phyloP scores from a whole-genome alignment of 805 yeast species.

The Teunomyces gatunensis region DNA sequence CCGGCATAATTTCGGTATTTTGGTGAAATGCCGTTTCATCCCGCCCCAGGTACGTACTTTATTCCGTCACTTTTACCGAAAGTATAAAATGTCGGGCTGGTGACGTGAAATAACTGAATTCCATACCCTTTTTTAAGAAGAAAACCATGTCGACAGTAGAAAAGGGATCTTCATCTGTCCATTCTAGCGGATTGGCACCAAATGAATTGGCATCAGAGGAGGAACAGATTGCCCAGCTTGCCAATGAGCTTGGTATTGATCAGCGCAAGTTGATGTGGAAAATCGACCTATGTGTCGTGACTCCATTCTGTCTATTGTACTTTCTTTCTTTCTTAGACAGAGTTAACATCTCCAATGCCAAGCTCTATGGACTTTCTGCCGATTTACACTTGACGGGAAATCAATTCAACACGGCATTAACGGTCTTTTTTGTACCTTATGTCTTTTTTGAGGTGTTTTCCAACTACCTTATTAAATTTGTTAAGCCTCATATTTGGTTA shows the following conservation, averaged over 20 bases:
- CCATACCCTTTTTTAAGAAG: not conserved
- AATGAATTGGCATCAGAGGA: constrained; percentile 4
- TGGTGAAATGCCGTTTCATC: not conserved
- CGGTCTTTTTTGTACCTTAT: constrained; percentile 72
- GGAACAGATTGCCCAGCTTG: constrained; percentile 19
- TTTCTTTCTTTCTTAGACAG: constrained; percentile 77
- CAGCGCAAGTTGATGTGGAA: constrained; percentile 59
- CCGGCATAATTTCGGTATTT: not conserved
- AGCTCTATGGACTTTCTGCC: constrained; percentile 61
- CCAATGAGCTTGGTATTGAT: constrained; percentile 43
- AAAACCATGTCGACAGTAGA: not conserved
- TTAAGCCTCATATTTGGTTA: constrained; percentile 66
- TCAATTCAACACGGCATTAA: constrained; percentile 63
- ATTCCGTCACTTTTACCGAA: not conserved
- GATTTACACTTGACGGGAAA: constrained; percentile 55
- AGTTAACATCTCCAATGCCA: constrained; percentile 81
- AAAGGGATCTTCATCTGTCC: not conserved
- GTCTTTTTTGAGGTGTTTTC: constrained; percentile 62
- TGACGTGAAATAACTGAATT: not conserved
- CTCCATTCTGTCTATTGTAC: constrained; percentile 73
- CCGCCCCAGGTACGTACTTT: not conserved
- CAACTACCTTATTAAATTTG: constrained; percentile 55
- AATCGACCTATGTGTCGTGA: constrained; percentile 66
- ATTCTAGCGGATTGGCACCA: not conserved
- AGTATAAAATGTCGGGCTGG: not conserved